Evolutionary conservation across 208 protist species (phyloP), one percentile per base, ranked within the genome.

Genomic region (Porcisia hertigi): DNA sequence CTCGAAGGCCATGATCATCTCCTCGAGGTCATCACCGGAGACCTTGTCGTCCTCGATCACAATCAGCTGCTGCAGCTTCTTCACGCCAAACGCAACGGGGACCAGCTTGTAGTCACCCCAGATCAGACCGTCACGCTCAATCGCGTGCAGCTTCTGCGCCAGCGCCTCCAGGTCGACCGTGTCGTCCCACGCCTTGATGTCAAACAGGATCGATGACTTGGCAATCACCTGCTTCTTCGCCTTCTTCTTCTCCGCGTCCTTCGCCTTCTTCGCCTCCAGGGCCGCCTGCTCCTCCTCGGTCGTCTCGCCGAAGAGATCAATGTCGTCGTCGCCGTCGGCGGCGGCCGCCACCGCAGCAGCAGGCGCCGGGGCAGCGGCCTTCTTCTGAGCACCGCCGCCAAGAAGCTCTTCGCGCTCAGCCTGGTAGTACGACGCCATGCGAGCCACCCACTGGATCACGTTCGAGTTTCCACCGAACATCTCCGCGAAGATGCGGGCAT

Each of bases 31-130:
- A 82, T 99, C 98, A 49, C 91, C 88, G 54, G 90, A 96, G 71
- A 99, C 88, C 88, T 98, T 97, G 83, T 98, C 96, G 88, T 99
- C 98, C 86, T 98, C 97, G 84, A 99, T 95, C 49, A 98, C 90
- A 71, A 91, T 89, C 67, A 94, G 88, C 85, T 98, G 96, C 81
- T 97, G 89, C n/a, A 99, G 89, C 89, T 99, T 99, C 88, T 98
- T 98, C 62, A 99, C 94, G 74, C 98, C 98, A 78, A 97, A 99
- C 49, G 94, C 98, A 39, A 99, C 86, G 18, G 95, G 88, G 63
- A 96, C 87, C 18, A 98, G 83, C 87, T 98, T 97, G 81, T 91
- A 77, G 71, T 93, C 88, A 77, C 95, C 94, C 96, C 97, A 98
- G 20, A 96, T 60, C n/a, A 98, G 93, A 54, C 97, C 97, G 54